These are phyloP conservation scores for Actinomucor elegans DNA, from an alignment of 371 early-diverging fungal species.

Conservation along the genomic window DNA sequence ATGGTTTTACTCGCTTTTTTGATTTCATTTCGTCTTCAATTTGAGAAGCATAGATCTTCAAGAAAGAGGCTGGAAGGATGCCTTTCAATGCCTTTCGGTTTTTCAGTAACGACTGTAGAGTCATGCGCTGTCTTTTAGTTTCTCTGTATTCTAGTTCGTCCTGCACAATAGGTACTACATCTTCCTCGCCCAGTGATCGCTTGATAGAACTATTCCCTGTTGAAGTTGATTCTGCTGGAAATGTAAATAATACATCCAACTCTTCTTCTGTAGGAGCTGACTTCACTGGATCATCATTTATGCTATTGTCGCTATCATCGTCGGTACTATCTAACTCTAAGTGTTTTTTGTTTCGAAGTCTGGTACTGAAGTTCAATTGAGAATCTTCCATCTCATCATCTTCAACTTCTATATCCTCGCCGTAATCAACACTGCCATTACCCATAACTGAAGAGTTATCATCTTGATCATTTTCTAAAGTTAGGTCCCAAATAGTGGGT, in stretches of 20 bases:
- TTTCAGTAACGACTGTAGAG: not conserved
- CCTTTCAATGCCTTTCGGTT: conserved; percentile 5
- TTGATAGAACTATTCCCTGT: not conserved
- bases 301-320: not conserved
- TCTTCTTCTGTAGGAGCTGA: not conserved
- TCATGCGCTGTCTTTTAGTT: not conserved
- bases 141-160: conserved; percentile 7
- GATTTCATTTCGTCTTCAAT: not conserved
- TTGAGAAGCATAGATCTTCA: conserved; percentile 5
- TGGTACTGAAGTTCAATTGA: too few species aligned
- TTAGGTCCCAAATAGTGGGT: too few species aligned
- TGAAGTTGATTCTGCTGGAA: not conserved
- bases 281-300: not conserved
- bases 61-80: conserved; percentile 15
- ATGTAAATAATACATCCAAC: conserved; percentile 1
- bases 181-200: not conserved
- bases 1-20: not conserved
- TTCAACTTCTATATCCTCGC: not conserved
- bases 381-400: not conserved
- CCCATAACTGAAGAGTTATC: not conserved
- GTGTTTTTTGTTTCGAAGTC: not conserved
- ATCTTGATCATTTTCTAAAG: not conserved
- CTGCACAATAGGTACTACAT: conserved; percentile 1
- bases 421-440: too few species aligned
- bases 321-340: not conserved